phyloP scores from a whole-genome alignment of 2,329 filamentous ascomycete species.

The Cladosporium halotolerans region DNA sequence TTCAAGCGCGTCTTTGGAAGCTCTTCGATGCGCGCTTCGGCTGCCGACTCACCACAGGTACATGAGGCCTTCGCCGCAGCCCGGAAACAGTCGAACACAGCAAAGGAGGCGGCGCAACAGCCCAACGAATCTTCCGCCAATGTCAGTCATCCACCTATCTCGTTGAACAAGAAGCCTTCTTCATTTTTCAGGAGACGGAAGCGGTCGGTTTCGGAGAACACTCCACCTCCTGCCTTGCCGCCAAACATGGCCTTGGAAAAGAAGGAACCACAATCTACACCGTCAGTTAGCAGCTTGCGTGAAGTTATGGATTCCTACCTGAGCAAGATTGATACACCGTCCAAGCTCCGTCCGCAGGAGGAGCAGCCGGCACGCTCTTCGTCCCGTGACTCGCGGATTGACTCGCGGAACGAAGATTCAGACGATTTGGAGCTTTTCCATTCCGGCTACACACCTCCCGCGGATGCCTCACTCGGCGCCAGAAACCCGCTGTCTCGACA shows the following conservation, averaged over 20 bases:
- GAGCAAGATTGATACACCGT: constrained; percentile 21
- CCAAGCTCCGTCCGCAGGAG: constrained; percentile 7
- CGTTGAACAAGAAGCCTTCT: constrained; percentile 80
- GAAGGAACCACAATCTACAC: constrained; percentile 32
- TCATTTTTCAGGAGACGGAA: constrained; percentile 92
- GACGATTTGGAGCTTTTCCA: constrained; percentile 59
- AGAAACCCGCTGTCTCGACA: constrained; percentile 21
- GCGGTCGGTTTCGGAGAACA: constrained; percentile 70
- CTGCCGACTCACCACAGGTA: background rate
- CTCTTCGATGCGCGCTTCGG: constrained; percentile 4
- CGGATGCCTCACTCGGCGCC: constrained; percentile 60
- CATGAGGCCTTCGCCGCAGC: background rate
- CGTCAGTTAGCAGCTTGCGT: constrained; percentile 69
- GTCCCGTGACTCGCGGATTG: constrained; percentile 21
- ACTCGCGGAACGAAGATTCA: constrained; percentile 21
- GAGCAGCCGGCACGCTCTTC: constrained; percentile 23
- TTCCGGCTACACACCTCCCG: constrained; percentile 66
- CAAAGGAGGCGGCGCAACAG: background rate
- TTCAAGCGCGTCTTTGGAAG: constrained; percentile 82
- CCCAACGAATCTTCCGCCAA: background rate
- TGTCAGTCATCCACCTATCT: constrained; percentile 15
- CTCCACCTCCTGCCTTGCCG: constrained; percentile 49
- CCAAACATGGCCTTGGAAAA: constrained; percentile 34
- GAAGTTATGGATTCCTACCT: constrained; percentile 85
- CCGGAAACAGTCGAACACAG: constrained; percentile 4